Base-by-base conservation (phyloP, 257 asterid genomes). In the Penstemon eatonii region DNA sequence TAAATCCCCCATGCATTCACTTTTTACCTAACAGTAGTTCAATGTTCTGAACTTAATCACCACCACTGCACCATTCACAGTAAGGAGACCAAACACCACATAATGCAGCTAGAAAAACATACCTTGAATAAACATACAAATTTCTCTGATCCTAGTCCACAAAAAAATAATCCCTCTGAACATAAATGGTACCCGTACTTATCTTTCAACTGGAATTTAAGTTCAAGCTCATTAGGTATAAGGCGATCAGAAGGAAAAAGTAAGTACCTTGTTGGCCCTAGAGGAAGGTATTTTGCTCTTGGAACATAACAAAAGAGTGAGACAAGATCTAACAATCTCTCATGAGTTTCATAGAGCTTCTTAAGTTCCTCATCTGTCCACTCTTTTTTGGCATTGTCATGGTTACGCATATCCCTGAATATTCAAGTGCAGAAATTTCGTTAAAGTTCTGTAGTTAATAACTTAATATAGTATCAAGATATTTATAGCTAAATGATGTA, bases 281-380 rank as follows among this genome's bases (percentile, higher is more conserved):
- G 79, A 70, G 99, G 99, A 66, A 94, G 96, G 82, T 94, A 94
- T 69, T 94, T 94, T 57, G 92, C 78, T 79, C 97, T 84, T 53
- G 99, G 99, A 73, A 94, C 96, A 81, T 75, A 94, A 77, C 97
- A 94, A 81, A 94, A 94, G 75, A 94, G 86, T 4, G 91, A 89
- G 77, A 91, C 96, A 68, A 94, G 92, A 86, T 94, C 86, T 73
- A 94, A 75, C 79, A 94, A 83, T 73, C 92, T 87, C 87, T 94
- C 99, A 63, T 94, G 99, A 66, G 96, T 89, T 80, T 91, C 99
- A 81, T 91, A 94, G 36, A 94, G 89, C 76, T 89, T 91, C 86
- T 89, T 89, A 72, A 94, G 97, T 73, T 94, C 99, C 56, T 84
- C 99, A 78, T 94, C 97, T 5, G 91, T 85, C 99, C 99, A 94